A percentile compares a stretch with the other conserved stretches of the same genome.
phyloP scores from a whole-genome alignment of 164 flowering plant species.

The Houttuynia cordata region DNA sequence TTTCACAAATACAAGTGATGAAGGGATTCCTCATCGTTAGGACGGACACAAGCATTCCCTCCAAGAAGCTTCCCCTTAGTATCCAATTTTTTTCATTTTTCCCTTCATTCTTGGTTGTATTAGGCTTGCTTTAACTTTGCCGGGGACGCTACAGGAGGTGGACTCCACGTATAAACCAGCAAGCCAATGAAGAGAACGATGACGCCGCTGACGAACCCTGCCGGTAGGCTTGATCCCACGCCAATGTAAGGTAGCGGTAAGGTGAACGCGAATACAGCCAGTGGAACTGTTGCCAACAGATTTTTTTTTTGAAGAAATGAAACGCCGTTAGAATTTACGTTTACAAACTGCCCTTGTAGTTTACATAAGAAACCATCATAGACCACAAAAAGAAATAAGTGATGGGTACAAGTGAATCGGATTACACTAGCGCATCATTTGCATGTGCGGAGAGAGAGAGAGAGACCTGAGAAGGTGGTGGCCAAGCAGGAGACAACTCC shows the following conservation, averaged over 20 bases:
- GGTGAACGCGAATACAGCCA: slow-evolving; percentile 74
- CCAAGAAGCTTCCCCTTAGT: too few relatives aligned
- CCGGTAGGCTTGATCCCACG: slow-evolving; percentile 60
- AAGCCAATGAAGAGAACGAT: slow-evolving; percentile 57
- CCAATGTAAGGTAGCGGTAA: slow-evolving; percentile 85
- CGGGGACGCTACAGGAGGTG: slow-evolving; percentile 7
- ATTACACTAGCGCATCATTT: neutral
- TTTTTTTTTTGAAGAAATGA: neutral
- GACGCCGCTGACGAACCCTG: slow-evolving; percentile 66
- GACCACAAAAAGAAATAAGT: neutral
- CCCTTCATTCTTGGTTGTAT: neutral
- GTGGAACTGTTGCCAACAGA: slow-evolving; percentile 44
- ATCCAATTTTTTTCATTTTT: neutral
- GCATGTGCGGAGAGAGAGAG: neutral
- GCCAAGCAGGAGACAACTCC: slow-evolving; percentile 92
- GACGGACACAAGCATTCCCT: too few relatives aligned
- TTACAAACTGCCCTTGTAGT: too few relatives aligned
- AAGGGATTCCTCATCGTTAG: neutral
- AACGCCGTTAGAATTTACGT: neutral
- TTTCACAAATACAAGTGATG: neutral
- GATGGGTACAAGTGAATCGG: neutral
- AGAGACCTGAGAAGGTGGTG: slow-evolving; percentile 71
- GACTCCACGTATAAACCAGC: slow-evolving; percentile 60
- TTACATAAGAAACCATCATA: too few relatives aligned
- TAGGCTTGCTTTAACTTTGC: neutral